These are phyloP conservation scores for Takashimella tepidaria DNA, from an alignment of 1,284 basidiomycete genomes.

Conservation along the genomic window DNA sequence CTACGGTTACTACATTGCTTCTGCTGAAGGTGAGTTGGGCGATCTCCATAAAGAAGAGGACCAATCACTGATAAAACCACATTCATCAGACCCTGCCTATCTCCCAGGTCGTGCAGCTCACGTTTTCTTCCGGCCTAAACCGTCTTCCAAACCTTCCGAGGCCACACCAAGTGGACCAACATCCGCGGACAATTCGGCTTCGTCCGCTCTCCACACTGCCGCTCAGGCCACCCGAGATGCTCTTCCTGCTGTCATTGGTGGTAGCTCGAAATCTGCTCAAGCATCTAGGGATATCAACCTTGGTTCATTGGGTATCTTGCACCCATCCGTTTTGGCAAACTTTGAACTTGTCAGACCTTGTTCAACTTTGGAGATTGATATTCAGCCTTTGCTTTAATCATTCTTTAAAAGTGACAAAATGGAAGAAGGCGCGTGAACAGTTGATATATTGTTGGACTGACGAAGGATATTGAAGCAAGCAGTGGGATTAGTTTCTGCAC, in stretches of 20 bases:
- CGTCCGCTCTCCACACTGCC: slow-evolving; percentile 43
- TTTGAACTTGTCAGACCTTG: slow-evolving; percentile 96
- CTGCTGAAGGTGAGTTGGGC: slow-evolving; percentile 62
- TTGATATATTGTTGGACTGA: no score
- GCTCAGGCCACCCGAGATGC: slow-evolving; percentile 45
- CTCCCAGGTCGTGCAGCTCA: slow-evolving; percentile 91
- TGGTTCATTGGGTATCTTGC: slow-evolving; percentile 80
- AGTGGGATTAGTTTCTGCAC: no score
- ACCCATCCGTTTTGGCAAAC: slow-evolving; percentile 82
- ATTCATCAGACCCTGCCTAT: slow-evolving; percentile 71
- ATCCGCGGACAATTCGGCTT: slow-evolving; percentile 10
- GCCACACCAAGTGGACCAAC: slow-evolving; percentile 25
- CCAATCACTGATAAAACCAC: slow-evolving; percentile 4
- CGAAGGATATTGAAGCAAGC: no score
- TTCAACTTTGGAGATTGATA: slow-evolving; percentile 86
- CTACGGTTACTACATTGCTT: slow-evolving; percentile 87
- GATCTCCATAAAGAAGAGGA: background rate
- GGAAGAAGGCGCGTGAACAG: no score
- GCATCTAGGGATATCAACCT: slow-evolving; percentile 60
- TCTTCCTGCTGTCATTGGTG: slow-evolving; percentile 27
- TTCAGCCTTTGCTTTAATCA: slow-evolving; percentile 84
- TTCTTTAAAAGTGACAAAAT: no score
- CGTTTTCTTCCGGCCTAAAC: slow-evolving; percentile 72
- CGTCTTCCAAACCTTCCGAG: slow-evolving; percentile 40
- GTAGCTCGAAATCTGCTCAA: slow-evolving; percentile 6